Evolutionary conservation across 2,329 filamentous ascomycete genomes (phyloP).

Genomic region (Thielaviopsis ethacetica): DNA sequence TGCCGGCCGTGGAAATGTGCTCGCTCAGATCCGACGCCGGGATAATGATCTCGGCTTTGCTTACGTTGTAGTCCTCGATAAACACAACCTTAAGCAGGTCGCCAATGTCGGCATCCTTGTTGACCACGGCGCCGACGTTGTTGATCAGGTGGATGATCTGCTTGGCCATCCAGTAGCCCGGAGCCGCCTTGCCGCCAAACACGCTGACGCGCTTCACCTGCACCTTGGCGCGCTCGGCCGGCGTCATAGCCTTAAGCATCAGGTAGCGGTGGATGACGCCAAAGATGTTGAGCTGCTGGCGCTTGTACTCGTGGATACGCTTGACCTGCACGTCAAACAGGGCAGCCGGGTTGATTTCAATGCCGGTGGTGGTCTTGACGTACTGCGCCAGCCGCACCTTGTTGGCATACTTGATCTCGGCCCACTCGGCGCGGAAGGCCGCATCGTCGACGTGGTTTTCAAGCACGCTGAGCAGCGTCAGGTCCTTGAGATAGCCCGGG

Average conservation of each 20-base stretch:
- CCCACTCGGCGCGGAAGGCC: conserved; percentile 84
- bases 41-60: conserved; percentile 93
- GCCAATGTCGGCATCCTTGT: conserved; percentile 80
- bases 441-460: conserved; percentile 75
- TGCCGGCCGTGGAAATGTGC: conserved; percentile 95
- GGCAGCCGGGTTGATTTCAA: conserved; percentile 71
- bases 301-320: conserved; percentile 98
- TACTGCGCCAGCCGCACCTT: conserved; percentile 84
- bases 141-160: conserved; percentile 96
- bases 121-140: conserved; percentile 75
- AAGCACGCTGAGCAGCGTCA: conserved; percentile 72
- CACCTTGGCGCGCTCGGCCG: conserved; percentile 81
- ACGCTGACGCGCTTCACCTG: conserved; percentile 78
- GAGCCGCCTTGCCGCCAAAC: conserved; percentile 94
- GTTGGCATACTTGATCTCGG: conserved; percentile 91
- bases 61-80: conserved; percentile 96
- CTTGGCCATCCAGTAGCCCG: conserved; percentile 99
- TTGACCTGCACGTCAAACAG: conserved; percentile 98
- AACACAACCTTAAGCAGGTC: conserved; percentile 95
- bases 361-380: conserved; percentile 66
- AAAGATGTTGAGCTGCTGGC: conserved; percentile 97
- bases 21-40: conserved; percentile 94
- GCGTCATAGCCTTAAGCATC: conserved; percentile 66
- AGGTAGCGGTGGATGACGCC: conserved; percentile 93
- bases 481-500: conserved; percentile 73